Evolutionary conservation across 805 yeast genomes (phyloP).

Genomic region (Ogataea paradorogensis): DNA sequence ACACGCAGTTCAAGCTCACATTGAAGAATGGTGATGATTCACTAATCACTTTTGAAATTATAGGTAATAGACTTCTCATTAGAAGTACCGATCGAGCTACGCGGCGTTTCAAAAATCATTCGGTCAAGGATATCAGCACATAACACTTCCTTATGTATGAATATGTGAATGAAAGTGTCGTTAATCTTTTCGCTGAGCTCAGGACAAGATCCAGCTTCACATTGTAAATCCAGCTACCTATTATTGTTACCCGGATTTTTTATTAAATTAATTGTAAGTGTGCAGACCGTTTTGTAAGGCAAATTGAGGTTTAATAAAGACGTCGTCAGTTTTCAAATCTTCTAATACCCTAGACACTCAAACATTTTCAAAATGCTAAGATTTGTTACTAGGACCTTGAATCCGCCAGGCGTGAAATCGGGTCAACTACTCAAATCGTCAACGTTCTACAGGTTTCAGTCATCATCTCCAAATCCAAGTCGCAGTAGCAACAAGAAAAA

Average conservation of each 20-base stretch:
- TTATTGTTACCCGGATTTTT: conserved; percentile 1
- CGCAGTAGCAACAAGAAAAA: conserved; percentile 17
- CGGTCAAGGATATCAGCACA: conserved; percentile 40
- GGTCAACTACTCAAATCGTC: neutral
- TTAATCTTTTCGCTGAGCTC: too few relatives aligned
- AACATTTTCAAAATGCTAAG: neutral
- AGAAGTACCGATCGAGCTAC: conserved; percentile 79
- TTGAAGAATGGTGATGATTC: conserved; percentile 38
- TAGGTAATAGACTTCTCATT: conserved; percentile 77
- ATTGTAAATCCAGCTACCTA: neutral
- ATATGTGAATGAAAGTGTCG: too few relatives aligned
- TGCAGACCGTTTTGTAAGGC: neutral
- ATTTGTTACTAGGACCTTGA: neutral
- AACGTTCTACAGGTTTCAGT: conserved; percentile 17
- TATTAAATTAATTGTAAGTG: neutral
- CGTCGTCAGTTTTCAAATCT: too few relatives aligned
- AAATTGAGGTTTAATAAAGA: neutral
- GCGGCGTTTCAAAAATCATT: conserved; percentile 79
- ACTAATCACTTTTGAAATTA: conserved; percentile 54
- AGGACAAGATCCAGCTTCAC: too few relatives aligned
- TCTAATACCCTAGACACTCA: too few relatives aligned
- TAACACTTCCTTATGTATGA: neutral
- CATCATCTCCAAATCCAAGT: conserved; percentile 20
- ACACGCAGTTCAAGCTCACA: conserved; percentile 57
- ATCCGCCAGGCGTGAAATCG: neutral